Base-by-base conservation (phyloP, 2,329 filamentous ascomycete genomes). In the Colletotrichum lupini region DNA sequence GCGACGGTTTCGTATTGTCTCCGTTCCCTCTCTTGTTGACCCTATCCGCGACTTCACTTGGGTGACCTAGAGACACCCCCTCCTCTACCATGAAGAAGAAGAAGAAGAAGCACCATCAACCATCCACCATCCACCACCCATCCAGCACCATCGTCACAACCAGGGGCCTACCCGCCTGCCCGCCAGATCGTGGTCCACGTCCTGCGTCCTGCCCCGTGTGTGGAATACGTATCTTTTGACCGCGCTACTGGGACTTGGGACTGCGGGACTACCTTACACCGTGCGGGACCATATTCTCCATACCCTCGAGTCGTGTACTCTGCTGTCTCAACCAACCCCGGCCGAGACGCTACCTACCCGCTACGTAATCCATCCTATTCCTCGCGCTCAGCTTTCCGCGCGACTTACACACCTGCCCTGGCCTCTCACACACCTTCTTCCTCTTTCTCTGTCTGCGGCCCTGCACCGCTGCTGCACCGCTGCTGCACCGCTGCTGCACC, bases 321-420 rank as follows among this genome's bases (percentile, higher is more conserved):
- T 74, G 60, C 68, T 70, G 72, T 74, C 72, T 74, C 72, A 67
- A 60, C 68, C 72, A 71, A 61, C 72, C 71, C 72, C 68, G 68
- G 68, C 67, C 72, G 72, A 74, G 72, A 74, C 72, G 72, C 70
- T 73, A 73, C 70, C 70, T 73, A 49, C 70, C 60, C 68, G 68
- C 72, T 74, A 74, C 72, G 72, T 74, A 74, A 74, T 74, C 59
- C 63, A 74, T 72, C 69, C 52, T 74, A 55, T 59, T 72, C 72
- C 52, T 74, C 64, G 64, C 63, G 69, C 72, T 68, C 64, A 72
- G 64, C 68, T 73, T 74, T 63, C 65, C 64, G 72, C 63, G 68
- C 65, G 68, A 73, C 69, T 71, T 67, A 67, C 65, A 73, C 68
- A 42, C 68, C 55, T 59, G 56, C 52, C 26, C 52, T 57, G 35